phyloP scores from a whole-genome alignment of 495 filamentous ascomycete genomes.

The Thermochaetoides thermophila region DNA sequence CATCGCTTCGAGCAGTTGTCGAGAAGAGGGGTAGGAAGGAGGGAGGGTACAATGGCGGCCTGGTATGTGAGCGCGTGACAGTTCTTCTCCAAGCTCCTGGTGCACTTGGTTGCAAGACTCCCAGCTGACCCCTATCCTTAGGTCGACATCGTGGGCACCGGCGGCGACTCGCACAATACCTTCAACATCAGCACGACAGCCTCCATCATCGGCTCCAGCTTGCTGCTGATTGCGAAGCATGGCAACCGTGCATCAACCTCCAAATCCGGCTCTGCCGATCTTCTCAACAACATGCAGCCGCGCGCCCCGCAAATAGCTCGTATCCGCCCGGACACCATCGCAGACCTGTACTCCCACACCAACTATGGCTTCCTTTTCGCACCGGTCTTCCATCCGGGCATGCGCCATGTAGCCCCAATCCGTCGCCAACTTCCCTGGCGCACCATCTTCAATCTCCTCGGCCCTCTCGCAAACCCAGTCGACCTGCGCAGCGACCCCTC shows the following conservation, averaged over 20 bases:
- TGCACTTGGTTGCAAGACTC: too few relatives aligned
- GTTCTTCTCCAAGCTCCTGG: not conserved
- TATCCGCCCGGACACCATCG: conserved; percentile 53
- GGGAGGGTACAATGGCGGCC: conserved; percentile 53
- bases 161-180: conserved; percentile 89
- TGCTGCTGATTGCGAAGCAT: conserved; percentile 80
- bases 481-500: conserved; percentile 31
- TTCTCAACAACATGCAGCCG: conserved; percentile 58
- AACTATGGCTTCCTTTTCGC: conserved; percentile 97
- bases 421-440: conserved; percentile 74
- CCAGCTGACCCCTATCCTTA: conserved; percentile 16
- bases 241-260: conserved; percentile 94
- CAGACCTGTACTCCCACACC: conserved; percentile 52
- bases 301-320: conserved; percentile 55
- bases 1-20: conserved; percentile 28
- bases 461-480: conserved; percentile 79
- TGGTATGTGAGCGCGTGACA: conserved; percentile 33
- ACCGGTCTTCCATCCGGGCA: conserved; percentile 88
- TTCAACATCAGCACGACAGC: conserved; percentile 96
- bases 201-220: conserved; percentile 75
- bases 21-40: conserved; percentile 40
- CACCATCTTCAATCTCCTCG: conserved; percentile 93
- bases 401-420: conserved; percentile 71
- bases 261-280: conserved; percentile 86
- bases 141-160: conserved; percentile 97